A percentile compares a stretch with the other conserved stretches of the same genome.
Evolutionary conservation across 1,284 basidiomycete genomes (phyloP).

Genomic region (Erythrobasidium hasegawianum): DNA sequence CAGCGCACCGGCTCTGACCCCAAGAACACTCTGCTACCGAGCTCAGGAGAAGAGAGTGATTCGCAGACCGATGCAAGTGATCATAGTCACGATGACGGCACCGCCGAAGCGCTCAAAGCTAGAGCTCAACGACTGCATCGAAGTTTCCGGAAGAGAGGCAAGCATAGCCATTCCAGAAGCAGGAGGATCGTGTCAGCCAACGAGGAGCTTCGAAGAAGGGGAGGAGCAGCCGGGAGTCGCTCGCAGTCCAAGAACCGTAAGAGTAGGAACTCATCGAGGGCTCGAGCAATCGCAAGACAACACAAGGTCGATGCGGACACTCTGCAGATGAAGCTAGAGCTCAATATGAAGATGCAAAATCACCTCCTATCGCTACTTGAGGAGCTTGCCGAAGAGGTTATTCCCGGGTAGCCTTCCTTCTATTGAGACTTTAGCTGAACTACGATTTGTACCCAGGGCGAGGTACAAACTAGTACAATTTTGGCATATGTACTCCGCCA

Average conservation of each 20-base stretch:
- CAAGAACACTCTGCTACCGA: background rate
- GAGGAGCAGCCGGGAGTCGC: background rate
- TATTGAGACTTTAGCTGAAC: no score
- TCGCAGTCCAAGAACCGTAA: background rate
- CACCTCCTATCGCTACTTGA: conserved; percentile 15
- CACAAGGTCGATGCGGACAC: background rate
- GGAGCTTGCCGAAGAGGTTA: conserved; percentile 20
- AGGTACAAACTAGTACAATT: conserved; percentile 27
- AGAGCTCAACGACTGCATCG: background rate
- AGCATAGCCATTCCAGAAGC: background rate
- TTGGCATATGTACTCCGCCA: conserved; percentile 14
- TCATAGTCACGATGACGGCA: background rate
- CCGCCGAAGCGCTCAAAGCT: background rate
- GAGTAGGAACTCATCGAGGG: background rate
- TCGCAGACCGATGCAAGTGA: background rate
- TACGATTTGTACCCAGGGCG: background rate
- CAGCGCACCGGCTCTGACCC: background rate
- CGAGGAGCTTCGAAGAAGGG: background rate
- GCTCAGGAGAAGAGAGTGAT: background rate
- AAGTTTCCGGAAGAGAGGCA: background rate
- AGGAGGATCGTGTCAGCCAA: background rate
- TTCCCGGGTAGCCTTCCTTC: no score
- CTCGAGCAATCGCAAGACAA: background rate
- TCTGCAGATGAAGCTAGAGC: background rate
- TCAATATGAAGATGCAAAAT: conserved; percentile 9